Evolutionary conservation across 192 early-diverging fungal genomes (phyloP).

Genomic region (Pecoramyces ruminantium): DNA sequence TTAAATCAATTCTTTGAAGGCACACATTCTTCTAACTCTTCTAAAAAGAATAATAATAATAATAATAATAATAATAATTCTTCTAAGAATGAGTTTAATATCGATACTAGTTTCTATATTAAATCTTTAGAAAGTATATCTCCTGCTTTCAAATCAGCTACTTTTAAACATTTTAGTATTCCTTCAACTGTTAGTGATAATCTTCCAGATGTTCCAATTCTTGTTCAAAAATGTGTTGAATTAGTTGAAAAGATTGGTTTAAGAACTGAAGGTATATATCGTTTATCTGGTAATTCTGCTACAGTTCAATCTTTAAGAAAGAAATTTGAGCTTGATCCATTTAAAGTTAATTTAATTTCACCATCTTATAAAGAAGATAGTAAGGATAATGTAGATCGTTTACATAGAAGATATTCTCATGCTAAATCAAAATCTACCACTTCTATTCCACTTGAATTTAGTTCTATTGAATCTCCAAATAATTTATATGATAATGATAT

Average conservation of each 20-base stretch:
- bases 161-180: not conserved
- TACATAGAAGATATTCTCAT: not conserved
- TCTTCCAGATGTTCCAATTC: conserved; percentile 31
- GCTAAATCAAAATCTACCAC: not conserved
- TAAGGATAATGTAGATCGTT: not conserved
- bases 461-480: not conserved
- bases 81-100: not conserved
- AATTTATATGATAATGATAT: conserved; percentile 32
- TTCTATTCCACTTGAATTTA: not conserved
- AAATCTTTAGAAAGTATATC: not conserved
- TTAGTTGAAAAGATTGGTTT: conserved; percentile 54
- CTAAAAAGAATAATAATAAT: not conserved
- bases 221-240: conserved; percentile 46
- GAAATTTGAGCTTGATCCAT: conserved; percentile 17
- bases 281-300: conserved; percentile 54
- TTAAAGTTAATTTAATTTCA: not conserved
- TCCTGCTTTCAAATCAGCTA: not conserved
- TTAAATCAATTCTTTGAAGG: not conserved
- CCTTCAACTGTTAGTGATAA: not conserved
- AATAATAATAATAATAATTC: too few relatives aligned
- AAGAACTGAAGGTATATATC: conserved; percentile 61
- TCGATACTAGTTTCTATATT: not conserved
- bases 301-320: conserved; percentile 48
- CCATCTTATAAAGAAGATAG: not conserved
- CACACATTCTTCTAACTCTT: not conserved